Conservation (phyloP, 495 filamentous ascomycete genomes). For the Penicillium herquei region DNA sequence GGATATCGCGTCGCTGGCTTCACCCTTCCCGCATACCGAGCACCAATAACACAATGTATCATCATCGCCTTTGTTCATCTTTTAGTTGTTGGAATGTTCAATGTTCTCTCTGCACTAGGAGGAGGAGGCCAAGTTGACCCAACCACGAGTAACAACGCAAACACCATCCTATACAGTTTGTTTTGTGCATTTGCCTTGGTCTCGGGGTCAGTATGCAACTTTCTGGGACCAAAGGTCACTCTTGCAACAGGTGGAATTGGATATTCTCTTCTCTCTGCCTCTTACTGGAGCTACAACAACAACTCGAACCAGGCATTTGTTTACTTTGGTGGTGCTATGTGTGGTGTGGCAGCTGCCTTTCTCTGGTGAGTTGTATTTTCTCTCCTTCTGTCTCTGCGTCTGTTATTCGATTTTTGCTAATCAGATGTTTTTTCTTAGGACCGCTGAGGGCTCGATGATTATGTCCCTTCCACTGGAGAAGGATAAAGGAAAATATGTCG, state of each 20-base stretch:
- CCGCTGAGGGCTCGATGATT: constrained; percentile 13
- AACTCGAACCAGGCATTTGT: constrained; percentile 13
- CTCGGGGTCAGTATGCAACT: constrained; percentile 13
- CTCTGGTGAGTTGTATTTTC: constrained; percentile 10
- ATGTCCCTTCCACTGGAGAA: constrained; percentile 17
- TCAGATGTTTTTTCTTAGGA: constrained; percentile 1
- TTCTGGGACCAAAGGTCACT: constrained; percentile 14
- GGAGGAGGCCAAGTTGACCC: constrained; percentile 17
- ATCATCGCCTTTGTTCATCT: constrained; percentile 16
- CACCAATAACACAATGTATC: constrained; percentile 12
- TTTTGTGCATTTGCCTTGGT: constrained; percentile 11
- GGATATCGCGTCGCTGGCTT: constrained; percentile 11
- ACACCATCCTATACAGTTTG: constrained; percentile 15
- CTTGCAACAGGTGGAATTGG: constrained; percentile 15
- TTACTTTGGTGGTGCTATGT: constrained; percentile 17
- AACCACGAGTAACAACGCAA: constrained; percentile 16
- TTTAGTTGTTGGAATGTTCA: constrained; percentile 15
- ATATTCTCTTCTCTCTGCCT: constrained; percentile 13
- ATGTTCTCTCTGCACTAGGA: constrained; percentile 14
- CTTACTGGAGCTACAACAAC: constrained; percentile 17
- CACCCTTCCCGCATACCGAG: constrained; percentile 10
- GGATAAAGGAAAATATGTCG: constrained; percentile 17
- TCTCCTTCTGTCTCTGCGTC: neutral
- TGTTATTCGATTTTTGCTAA: neutral
- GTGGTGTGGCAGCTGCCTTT: constrained; percentile 15